These are phyloP conservation scores for Amphirosellinia nigrospora DNA, from an alignment of 495 filamentous ascomycete genomes.

Conservation along the genomic window DNA sequence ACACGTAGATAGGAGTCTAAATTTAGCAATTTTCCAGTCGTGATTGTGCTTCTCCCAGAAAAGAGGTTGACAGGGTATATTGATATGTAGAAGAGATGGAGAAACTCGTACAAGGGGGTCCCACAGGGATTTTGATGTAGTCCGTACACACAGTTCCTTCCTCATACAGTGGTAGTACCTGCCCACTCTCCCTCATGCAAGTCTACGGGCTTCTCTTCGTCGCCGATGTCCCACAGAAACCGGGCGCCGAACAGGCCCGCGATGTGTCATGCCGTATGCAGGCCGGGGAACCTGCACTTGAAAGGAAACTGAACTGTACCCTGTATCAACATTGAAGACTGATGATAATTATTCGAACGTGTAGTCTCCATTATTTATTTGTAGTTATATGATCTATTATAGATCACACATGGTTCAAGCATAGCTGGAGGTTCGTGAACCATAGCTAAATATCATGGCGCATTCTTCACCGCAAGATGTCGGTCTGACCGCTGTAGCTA, in stretches of 20 bases:
- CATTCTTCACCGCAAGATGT: constrained; percentile 5
- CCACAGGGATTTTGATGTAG: too few species aligned
- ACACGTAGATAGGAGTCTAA: background rate
- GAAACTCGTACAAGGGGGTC: too few species aligned
- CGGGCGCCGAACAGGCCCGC: background rate
- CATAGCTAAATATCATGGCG: background rate
- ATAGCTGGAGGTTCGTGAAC: too few species aligned
- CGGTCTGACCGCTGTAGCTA: background rate
- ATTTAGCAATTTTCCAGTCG: background rate
- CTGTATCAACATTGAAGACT: background rate
- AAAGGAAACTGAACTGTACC: background rate
- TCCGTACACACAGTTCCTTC: too few species aligned
- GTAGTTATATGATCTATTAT: background rate
- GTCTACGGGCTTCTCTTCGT: background rate
- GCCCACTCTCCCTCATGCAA: background rate
- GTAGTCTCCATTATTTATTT: too few species aligned
- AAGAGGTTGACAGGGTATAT: too few species aligned
- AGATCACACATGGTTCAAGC: background rate
- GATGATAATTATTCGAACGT: background rate
- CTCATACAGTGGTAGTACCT: too few species aligned
- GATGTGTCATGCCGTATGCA: background rate
- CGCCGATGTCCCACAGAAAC: background rate
- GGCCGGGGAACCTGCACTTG: background rate
- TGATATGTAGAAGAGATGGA: too few species aligned
- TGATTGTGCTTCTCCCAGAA: background rate